Conservation (phyloP, 1,284 basidiomycete genomes). For the Porodaedalea pini region DNA sequence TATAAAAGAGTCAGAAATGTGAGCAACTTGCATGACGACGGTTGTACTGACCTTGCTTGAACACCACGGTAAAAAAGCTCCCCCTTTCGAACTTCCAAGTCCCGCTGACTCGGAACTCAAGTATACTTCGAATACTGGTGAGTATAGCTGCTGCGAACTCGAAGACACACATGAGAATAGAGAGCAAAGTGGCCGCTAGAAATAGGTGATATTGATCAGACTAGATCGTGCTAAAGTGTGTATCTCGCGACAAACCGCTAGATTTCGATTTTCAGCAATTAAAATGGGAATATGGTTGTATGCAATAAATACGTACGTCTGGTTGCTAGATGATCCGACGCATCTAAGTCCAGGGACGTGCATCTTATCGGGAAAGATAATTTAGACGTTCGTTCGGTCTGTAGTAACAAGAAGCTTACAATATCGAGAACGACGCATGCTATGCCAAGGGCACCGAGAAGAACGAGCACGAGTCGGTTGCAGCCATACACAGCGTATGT, state of each 20-base stretch:
- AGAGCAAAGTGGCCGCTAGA: constrained; percentile 30
- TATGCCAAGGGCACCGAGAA: constrained; percentile 28
- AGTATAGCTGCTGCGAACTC: constrained; percentile 29
- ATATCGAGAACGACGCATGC: constrained; percentile 31
- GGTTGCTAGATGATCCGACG: constrained; percentile 22
- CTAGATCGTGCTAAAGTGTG: too few relatives aligned
- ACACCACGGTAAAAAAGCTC: constrained; percentile 29
- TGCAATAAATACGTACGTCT: constrained; percentile 15
- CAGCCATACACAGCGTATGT: constrained; percentile 33
- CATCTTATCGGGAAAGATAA: constrained; percentile 10
- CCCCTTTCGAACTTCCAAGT: constrained; percentile 22
- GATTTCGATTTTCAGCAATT: neutral
- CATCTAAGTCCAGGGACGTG: constrained; percentile 25
- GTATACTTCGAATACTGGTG: constrained; percentile 30
- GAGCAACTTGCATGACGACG: too few relatives aligned
- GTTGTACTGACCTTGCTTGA: constrained; percentile 33
- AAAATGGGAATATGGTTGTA: neutral
- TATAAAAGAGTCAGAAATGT: neutral
- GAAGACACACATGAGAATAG: constrained; percentile 31
- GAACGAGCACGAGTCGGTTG: constrained; percentile 26
- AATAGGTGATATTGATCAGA: neutral
- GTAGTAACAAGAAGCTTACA: constrained; percentile 24
- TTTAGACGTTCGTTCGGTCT: constrained; percentile 15
- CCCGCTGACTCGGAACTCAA: constrained; percentile 27
- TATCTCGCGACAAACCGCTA: neutral